Conservation (phyloP, 371 early-diverging fungal genomes). For the Actinomucor elegans region DNA sequence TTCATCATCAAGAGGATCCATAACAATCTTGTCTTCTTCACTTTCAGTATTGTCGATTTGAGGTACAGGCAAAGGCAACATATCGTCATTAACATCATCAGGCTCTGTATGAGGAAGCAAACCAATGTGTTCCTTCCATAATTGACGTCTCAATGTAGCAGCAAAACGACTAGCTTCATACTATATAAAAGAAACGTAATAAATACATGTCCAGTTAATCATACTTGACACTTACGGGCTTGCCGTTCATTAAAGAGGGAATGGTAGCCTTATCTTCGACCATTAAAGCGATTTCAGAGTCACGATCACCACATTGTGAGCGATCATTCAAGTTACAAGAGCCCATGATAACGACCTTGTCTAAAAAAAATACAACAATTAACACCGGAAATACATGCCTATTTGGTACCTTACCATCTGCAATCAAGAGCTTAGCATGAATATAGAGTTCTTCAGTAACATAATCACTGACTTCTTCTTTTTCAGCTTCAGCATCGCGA, state of each 20-base stretch:
- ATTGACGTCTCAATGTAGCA: conserved; percentile 69
- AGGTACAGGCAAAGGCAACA: conserved; percentile 52
- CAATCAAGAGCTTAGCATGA: conserved; percentile 91
- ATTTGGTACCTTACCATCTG: conserved; percentile 66
- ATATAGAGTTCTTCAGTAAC: conserved; percentile 90
- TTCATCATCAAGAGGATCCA: conserved; percentile 65
- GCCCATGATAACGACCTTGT: conserved; percentile 81
- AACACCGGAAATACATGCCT: neutral
- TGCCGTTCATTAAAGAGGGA: conserved; percentile 73
- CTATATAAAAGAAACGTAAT: conserved; percentile 12
- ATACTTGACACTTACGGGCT: conserved; percentile 43
- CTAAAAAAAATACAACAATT: conserved; percentile 39
- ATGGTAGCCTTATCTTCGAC: conserved; percentile 77
- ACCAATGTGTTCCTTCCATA: conserved; percentile 89
- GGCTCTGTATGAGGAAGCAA: conserved; percentile 50
- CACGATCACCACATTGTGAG: conserved; percentile 86
- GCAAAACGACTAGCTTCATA: conserved; percentile 69
- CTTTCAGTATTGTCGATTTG: conserved; percentile 31
- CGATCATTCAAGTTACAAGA: conserved; percentile 94
- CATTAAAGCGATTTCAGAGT: conserved; percentile 87
- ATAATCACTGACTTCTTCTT: conserved; percentile 44
- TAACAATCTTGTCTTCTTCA: conserved; percentile 39
- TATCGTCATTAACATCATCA: conserved; percentile 49
- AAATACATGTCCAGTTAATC: neutral
- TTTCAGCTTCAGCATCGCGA: conserved; percentile 24